Evolutionary conservation across 75 land plant genomes (phyloP), one percentile per base, ranked within the genome.

Genomic region (Pinus albicaulis): DNA sequence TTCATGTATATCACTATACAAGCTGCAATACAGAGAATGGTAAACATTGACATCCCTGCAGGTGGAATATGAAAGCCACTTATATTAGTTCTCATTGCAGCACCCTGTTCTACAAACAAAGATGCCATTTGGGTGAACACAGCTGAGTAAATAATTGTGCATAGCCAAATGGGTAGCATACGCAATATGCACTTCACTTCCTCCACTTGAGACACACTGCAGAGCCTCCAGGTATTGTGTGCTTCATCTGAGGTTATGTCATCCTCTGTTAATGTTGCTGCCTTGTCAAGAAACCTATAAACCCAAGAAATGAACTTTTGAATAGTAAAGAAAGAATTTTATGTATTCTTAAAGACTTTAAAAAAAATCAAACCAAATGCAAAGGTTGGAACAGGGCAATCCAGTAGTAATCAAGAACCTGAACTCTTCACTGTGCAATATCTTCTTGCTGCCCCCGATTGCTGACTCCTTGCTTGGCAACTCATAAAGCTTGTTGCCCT

Each of bases 401-500:
- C 89, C 96, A 72, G 56, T 55, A 87, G 80, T 3, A 80, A 75
- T 22, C 89, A 58, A 34, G 84, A 90, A 70, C 92, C 31, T 31
- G 31, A 31, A 31, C 31, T 31, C 31, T 31, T 31, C 31, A 31
- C 31, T 31, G 31, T 31, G 98, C 52, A 74, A 44, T 28, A 94
- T 85, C 81, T 88, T 92, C 44, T 92, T 65, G 56, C 83, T 86
- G 19, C 94, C 98, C 20, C 86, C 81, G 24, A 94, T 89, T 19
- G 86, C 89, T 41, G 92, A 90, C 52, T 86, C 82, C 13, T 75
- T 72, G 58, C 87, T 91, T 25, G 76, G 80, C 3, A 87, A 3
- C 61, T 86, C 88, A 59, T 65, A 78, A 22, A 93, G 82, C 22
- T 63, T 75, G 15, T 71, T 76, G 3, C 78, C 79, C 38, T 81